These are phyloP conservation scores for Penicillium sp. DNA, from an alignment of 2,329 filamentous ascomycete species.

Conservation along the genomic window DNA sequence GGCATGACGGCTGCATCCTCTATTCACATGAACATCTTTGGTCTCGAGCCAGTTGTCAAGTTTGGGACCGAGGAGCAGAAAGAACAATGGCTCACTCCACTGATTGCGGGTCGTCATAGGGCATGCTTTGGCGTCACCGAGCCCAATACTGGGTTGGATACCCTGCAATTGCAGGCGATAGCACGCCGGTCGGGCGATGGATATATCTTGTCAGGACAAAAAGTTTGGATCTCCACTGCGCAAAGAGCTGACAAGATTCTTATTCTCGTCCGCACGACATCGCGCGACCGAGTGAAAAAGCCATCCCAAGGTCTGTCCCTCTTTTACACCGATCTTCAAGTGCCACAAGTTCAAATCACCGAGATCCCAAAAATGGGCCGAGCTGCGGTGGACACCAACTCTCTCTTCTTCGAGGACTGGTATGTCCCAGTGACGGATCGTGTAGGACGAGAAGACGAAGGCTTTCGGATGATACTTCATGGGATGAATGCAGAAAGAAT, in stretches of 20 bases:
- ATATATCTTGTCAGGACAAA: slow-evolving; percentile 43
- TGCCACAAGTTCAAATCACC: slow-evolving; percentile 38
- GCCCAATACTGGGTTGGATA: slow-evolving; percentile 47
- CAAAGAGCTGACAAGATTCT: slow-evolving; percentile 48
- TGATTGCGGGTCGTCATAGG: slow-evolving; percentile 43
- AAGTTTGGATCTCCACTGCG: slow-evolving; percentile 50
- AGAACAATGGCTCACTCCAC: slow-evolving; percentile 38
- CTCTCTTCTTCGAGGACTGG: slow-evolving; percentile 48
- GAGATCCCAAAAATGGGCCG: slow-evolving; percentile 51
- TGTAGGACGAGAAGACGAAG: slow-evolving; percentile 45
- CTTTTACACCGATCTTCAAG: slow-evolving; percentile 48
- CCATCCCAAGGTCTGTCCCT: slow-evolving; percentile 45
- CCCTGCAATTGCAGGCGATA: slow-evolving; percentile 41
- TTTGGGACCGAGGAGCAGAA: slow-evolving; percentile 47
- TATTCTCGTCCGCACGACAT: slow-evolving; percentile 45
- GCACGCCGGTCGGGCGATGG: slow-evolving; percentile 37
- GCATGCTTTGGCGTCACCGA: slow-evolving; percentile 48
- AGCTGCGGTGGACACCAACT: slow-evolving; percentile 47
- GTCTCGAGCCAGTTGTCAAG: slow-evolving; percentile 47
- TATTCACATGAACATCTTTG: slow-evolving; percentile 52
- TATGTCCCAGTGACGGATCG: slow-evolving; percentile 40
- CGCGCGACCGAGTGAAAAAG: slow-evolving; percentile 41
- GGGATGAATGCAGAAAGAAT: slow-evolving; percentile 43
- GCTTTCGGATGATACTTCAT: slow-evolving; percentile 47
- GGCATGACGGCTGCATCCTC: slow-evolving; percentile 45